phyloP scores from a whole-genome alignment of 192 early-diverging fungal species.

The Coemansia sp. region DNA sequence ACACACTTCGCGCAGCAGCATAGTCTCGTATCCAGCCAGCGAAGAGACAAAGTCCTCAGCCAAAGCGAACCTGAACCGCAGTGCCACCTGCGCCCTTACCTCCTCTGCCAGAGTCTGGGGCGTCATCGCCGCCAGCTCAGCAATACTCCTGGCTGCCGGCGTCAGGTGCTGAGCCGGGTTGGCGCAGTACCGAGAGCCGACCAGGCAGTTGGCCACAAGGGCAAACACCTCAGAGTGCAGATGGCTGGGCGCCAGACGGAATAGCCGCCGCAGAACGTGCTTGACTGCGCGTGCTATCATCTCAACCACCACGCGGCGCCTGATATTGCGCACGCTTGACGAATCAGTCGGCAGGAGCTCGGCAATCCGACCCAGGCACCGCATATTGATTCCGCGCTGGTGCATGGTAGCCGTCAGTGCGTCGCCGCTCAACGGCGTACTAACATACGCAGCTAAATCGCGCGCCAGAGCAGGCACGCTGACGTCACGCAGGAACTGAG shows the following conservation, averaged over 20 bases:
- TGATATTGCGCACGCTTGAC: conserved; percentile 23
- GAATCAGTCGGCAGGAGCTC: conserved; percentile 56
- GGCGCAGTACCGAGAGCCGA: conserved; percentile 62
- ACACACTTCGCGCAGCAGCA: conserved; percentile 81
- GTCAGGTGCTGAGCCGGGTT: conserved; percentile 56
- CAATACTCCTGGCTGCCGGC: conserved; percentile 26
- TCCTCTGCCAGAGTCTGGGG: conserved; percentile 57
- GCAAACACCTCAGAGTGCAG: conserved; percentile 67
- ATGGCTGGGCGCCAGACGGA: conserved; percentile 60
- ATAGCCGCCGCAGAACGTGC: conserved; percentile 71
- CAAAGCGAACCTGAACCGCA: conserved; percentile 76
- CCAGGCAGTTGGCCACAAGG: conserved; percentile 80
- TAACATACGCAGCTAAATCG: conserved; percentile 61
- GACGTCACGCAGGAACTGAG: conserved; percentile 71
- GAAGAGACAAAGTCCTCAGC: conserved; percentile 55
- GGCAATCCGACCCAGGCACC: conserved; percentile 84
- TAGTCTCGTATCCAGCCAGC: conserved; percentile 55
- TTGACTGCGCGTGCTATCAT: conserved; percentile 88
- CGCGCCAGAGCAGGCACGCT: conserved; percentile 63
- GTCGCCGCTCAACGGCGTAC: conserved; percentile 74
- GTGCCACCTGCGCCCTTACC: conserved; percentile 64
- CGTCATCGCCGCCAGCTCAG: conserved; percentile 62
- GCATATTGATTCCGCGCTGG: conserved; percentile 95
- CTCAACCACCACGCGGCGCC: conserved; percentile 75
- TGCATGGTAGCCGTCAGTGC: conserved; percentile 82